Percentiles rank a stretch among this genome's conserved stretches.
Evolutionary conservation across 495 filamentous ascomycete genomes (phyloP).

Genomic region (Penicillium maclennaniae): DNA sequence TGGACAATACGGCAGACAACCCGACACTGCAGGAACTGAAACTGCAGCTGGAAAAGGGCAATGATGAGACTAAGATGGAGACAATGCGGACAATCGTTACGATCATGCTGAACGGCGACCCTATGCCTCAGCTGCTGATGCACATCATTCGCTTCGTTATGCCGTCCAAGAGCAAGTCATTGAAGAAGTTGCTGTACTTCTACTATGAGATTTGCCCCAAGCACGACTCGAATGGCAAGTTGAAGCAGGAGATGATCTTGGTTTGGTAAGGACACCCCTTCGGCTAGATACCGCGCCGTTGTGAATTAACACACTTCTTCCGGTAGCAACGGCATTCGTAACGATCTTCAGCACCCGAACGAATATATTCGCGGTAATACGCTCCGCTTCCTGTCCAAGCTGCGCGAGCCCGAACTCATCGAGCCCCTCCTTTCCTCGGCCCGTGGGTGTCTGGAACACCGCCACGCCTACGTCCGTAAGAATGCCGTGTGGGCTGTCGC

Average conservation of each 20-base stretch:
- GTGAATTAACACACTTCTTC: conserved; percentile 18
- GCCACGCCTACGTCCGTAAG: conserved; percentile 96
- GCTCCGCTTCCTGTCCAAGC: conserved; percentile 92
- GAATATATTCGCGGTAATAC: conserved; percentile 98
- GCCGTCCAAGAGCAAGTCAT: conserved; percentile 91
- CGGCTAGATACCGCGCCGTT: neutral
- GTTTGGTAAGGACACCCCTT: conserved; percentile 69
- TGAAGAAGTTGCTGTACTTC: conserved; percentile 98
- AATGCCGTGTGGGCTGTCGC: conserved; percentile 94
- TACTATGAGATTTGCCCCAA: conserved; percentile 99
- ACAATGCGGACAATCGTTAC: conserved; percentile 98
- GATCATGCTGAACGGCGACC: conserved; percentile 96
- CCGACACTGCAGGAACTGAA: conserved; percentile 87
- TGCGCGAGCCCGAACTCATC: conserved; percentile 91
- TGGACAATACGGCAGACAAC: conserved; percentile 91
- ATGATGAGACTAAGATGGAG: conserved; percentile 92
- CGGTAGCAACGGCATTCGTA: conserved; percentile 89
- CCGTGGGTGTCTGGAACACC: conserved; percentile 86
- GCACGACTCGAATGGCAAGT: conserved; percentile 80
- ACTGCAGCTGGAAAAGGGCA: conserved; percentile 94
- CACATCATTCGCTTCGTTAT: conserved; percentile 99
- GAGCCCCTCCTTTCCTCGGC: conserved; percentile 92
- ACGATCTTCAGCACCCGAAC: conserved; percentile 95
- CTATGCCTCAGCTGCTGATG: conserved; percentile 94
- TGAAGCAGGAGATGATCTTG: conserved; percentile 99